phyloP scores from a whole-genome alignment of 805 yeast species.

The Yarrowia sp. region DNA sequence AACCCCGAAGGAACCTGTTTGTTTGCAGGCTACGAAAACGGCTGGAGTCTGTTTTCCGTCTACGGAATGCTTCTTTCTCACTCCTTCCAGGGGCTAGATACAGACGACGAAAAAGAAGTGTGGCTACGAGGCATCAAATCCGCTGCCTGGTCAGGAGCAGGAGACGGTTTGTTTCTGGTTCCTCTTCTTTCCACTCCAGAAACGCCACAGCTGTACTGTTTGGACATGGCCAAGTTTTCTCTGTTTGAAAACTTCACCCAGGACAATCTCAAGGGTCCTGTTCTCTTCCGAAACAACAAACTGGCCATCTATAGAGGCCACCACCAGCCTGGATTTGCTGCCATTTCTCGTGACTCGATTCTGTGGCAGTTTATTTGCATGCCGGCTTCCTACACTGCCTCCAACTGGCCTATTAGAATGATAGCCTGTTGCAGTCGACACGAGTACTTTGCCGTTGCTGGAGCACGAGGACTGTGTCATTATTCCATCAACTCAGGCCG shows the following conservation, averaged over 20 bases:
- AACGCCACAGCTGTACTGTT: background rate
- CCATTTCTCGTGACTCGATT: conserved; percentile 43
- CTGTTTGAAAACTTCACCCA: conserved; percentile 28
- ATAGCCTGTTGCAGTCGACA: conserved; percentile 49
- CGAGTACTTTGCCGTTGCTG: conserved; percentile 49
- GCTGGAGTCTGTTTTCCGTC: conserved; percentile 50
- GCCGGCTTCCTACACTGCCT: conserved; percentile 46
- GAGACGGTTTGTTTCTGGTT: conserved; percentile 40
- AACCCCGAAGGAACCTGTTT: conserved; percentile 40
- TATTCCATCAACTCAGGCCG: conserved; percentile 42
- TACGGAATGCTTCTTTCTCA: conserved; percentile 48
- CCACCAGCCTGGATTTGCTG: conserved; percentile 43
- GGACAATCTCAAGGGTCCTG: conserved; percentile 43
- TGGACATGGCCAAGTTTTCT: conserved; percentile 15
- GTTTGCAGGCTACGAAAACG: conserved; percentile 39
- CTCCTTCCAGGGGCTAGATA: conserved; percentile 35
- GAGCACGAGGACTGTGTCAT: conserved; percentile 46
- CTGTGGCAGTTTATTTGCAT: conserved; percentile 48
- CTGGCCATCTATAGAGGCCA: conserved; percentile 47
- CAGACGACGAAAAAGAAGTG: conserved; percentile 30
- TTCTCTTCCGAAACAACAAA: conserved; percentile 42
- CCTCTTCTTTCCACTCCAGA: conserved; percentile 25
- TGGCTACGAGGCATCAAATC: conserved; percentile 34
- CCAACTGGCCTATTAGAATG: conserved; percentile 45
- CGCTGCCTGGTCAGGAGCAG: conserved; percentile 40